Percentiles rank a stretch among this genome's conserved stretches.
These are phyloP conservation scores for Jaltomata sinuosa DNA, from an alignment of 257 asterid genomes.

Conservation along the genomic window DNA sequence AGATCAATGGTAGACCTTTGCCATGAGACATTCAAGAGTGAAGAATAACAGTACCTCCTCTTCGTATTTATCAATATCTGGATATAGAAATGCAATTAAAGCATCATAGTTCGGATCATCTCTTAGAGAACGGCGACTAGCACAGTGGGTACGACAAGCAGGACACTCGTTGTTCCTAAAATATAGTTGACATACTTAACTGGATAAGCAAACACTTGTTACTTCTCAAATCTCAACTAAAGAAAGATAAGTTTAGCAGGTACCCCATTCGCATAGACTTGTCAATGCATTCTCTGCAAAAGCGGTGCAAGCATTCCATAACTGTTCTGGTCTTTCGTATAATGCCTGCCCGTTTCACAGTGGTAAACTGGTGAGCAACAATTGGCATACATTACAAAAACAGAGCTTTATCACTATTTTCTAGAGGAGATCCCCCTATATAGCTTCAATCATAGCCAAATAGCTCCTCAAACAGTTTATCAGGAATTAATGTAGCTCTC, in stretches of 20 bases:
- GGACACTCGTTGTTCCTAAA: slow-evolving; percentile 97
- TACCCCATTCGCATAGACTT: slow-evolving; percentile 99
- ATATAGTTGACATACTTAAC: slow-evolving; percentile 5
- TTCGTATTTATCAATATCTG: slow-evolving; percentile 91
- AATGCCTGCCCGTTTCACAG: slow-evolving; percentile 44
- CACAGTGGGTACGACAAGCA: slow-evolving; percentile 99
- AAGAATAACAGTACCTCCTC: slow-evolving; percentile 59
- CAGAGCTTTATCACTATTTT: neutral
- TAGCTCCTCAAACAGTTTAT: neutral
- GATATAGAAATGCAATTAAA: slow-evolving; percentile 75
- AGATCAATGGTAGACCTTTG: neutral
- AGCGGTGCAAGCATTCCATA: slow-evolving; percentile 99
- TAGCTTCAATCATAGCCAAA: neutral
- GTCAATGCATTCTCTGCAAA: slow-evolving; percentile 99
- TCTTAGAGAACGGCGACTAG: slow-evolving; percentile 97
- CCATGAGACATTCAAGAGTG: neutral
- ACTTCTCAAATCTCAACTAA: neutral
- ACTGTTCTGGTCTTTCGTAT: slow-evolving; percentile 98
- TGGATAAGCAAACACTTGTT: neutral
- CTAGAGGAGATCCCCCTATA: neutral
- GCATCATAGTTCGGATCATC: slow-evolving; percentile 99
- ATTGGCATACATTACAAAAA: neutral
- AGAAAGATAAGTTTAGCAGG: neutral
- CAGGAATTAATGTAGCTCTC: neutral
- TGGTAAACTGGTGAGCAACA: slow-evolving; percentile 10